Evolutionary conservation across 2,329 filamentous ascomycete species (phyloP), one percentile per base, ranked within the genome.

Genomic region (Lojkania enalia): DNA sequence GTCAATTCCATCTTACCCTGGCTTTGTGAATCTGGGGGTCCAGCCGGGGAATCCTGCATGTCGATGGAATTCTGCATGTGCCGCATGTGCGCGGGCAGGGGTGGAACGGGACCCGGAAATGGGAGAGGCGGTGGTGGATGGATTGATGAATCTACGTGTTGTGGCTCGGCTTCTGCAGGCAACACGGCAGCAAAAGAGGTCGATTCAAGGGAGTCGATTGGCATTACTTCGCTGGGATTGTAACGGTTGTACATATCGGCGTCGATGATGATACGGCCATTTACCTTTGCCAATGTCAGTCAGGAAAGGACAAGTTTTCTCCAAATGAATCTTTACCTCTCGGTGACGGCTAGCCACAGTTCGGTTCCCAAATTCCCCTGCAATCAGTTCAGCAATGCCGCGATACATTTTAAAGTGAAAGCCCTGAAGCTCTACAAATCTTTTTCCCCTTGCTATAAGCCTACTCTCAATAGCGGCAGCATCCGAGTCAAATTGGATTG

Each of bases 361-460:
- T 3, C 42, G 29, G 11, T 49, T 42, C 6, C 43, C 44, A 32
- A 51, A 48, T 3, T 16, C 27, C 3, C 20, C n/a, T 6, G 41
- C 7, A 12, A 41, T 19, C 36, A 46, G 20, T 35, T 51, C 46
- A 35, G 40, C 41, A 20, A 38, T 15, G 12, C 49, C 51, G 13
- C 42, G 49, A 42, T 62, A 63, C 29, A 48, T 42, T 43, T 53
- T 60, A 47, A 53, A 57, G 21, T 60, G 55, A 23, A 40, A 52
- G 14, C 58, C 58, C 14, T 49, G 46, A 25, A 60, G 48, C 15
- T 47, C 43, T 33, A 52, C 57, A 42, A 63, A 64, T 2, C 48
- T 42, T 38, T 53, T 56, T 29, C 57, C 57, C 35, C 49, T 45
- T 13, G 51, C 48, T 18, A 42, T 44, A 37, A 54, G 54, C 27